A percentile compares a stretch with the other conserved stretches of the same genome.
Conservation (phyloP, 106 monocot genomes). For the Alisma plantagoaquatica region DNA sequence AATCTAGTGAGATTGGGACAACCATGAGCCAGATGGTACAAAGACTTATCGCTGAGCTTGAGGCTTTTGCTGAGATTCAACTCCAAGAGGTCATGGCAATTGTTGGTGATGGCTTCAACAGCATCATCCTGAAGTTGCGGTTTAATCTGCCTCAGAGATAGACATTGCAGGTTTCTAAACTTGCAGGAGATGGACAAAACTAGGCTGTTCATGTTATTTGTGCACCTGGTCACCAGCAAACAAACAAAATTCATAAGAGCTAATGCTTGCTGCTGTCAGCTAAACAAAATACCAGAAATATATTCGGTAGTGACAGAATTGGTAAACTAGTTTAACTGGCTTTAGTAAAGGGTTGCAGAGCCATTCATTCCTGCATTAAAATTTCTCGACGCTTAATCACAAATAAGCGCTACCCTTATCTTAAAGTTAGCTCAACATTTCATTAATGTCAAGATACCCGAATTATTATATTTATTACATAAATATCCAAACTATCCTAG, state of each 20-base stretch:
- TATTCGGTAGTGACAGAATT: background rate
- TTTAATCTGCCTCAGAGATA: conserved; percentile 46
- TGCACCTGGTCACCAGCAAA: no score
- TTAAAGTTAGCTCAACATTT: no score
- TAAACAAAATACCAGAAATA: no score
- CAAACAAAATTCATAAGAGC: background rate
- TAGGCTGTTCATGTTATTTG: conserved; percentile 68
- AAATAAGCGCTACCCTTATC: no score
- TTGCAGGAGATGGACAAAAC: conserved; percentile 60
- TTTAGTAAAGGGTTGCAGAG: background rate
- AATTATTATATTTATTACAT: no score
- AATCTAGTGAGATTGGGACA: conserved; percentile 55
- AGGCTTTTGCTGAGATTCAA: conserved; percentile 69
- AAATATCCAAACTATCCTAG: no score
- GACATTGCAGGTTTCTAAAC: conserved; percentile 55
- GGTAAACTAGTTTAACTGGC: no score
- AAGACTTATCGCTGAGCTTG: conserved; percentile 42
- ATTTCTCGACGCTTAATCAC: no score
- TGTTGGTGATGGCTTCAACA: conserved; percentile 45
- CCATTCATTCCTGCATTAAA: no score
- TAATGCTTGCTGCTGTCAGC: no score
- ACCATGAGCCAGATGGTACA: conserved; percentile 57
- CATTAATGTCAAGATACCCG: no score
- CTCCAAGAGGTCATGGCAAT: no score
- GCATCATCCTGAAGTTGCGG: conserved; percentile 65